A percentile compares a stretch with the other conserved stretches of the same genome.
Evolutionary conservation across 331 rosid species (phyloP).

Genomic region (Malus hybrid): DNA sequence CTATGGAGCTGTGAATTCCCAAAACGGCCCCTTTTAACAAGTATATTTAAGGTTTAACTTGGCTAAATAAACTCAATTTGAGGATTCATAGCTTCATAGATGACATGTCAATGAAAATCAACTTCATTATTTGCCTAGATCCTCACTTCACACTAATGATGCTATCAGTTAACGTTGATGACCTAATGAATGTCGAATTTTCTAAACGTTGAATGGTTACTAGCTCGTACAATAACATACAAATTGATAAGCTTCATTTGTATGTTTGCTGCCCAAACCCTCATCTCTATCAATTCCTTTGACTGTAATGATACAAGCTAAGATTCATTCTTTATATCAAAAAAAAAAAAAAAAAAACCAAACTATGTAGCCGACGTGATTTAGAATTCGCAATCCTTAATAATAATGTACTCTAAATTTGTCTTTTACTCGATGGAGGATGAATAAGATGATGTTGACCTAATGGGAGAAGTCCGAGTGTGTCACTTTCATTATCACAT

Average conservation of each 20-base stretch:
- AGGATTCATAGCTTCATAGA: too few relatives aligned
- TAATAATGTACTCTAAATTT: background rate
- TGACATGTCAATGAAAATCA: too few relatives aligned
- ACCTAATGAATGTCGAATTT: too few relatives aligned
- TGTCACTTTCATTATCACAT: slow-evolving; percentile 13
- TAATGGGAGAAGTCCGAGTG: background rate
- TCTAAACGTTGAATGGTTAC: too few relatives aligned
- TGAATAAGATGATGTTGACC: slow-evolving; percentile 1
- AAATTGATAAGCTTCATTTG: background rate
- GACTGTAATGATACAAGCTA: background rate
- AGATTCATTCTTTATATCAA: background rate
- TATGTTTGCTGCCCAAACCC: background rate
- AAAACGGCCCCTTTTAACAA: too few relatives aligned
- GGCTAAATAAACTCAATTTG: too few relatives aligned
- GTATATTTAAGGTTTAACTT: too few relatives aligned
- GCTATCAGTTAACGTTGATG: too few relatives aligned
- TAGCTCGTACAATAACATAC: background rate
- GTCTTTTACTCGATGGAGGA: background rate
- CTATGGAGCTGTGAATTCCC: too few relatives aligned
- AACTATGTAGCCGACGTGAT: background rate
- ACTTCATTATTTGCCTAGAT: too few relatives aligned
- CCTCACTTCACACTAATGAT: too few relatives aligned
- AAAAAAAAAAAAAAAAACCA: too few relatives aligned
- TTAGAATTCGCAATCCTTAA: background rate
- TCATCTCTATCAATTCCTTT: background rate